Conservation (phyloP, 768 basidiomycete species). For the Obba rivulosa region DNA sequence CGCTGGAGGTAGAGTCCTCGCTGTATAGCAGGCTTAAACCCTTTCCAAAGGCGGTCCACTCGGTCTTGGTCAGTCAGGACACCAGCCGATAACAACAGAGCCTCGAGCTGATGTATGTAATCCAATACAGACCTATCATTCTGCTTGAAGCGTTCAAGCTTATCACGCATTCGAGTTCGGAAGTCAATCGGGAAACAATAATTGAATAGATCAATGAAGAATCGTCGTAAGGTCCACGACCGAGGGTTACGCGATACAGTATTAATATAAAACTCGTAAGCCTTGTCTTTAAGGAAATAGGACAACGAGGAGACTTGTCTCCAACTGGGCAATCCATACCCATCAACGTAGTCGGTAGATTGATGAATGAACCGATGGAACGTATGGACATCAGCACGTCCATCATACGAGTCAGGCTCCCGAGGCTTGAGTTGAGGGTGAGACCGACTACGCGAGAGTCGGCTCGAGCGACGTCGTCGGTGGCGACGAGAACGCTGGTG, state of each 20-base stretch:
- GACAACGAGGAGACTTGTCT: constrained; percentile 1
- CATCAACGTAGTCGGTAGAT: constrained; percentile 7
- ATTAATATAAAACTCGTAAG: constrained; percentile 21
- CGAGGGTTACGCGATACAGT: constrained; percentile 9
- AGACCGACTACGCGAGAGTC: too few species aligned
- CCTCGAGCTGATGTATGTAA: constrained; percentile 13
- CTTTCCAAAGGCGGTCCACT: constrained; percentile 7
- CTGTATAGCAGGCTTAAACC: constrained; percentile 1
- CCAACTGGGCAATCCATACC: background rate
- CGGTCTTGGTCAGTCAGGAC: background rate
- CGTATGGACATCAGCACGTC: constrained; percentile 1
- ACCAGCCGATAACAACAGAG: constrained; percentile 10
- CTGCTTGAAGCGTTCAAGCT: constrained; percentile 3
- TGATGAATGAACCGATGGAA: constrained; percentile 13
- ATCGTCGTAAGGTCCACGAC: constrained; percentile 11
- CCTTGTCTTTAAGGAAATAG: constrained; percentile 14
- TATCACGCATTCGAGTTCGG: constrained; percentile 6
- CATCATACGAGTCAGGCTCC: constrained; percentile 11
- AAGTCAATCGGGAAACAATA: constrained; percentile 20
- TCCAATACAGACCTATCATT: constrained; percentile 3
- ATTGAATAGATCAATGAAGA: constrained; percentile 15
- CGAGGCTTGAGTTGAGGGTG: constrained; percentile 1
- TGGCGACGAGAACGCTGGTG: too few species aligned
- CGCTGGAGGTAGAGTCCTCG: background rate
- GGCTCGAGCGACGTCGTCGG: too few species aligned